Evolutionary conservation across 805 yeast genomes (phyloP), one percentile per base, ranked within the genome.

Genomic region (Lachancea kluyveri): DNA sequence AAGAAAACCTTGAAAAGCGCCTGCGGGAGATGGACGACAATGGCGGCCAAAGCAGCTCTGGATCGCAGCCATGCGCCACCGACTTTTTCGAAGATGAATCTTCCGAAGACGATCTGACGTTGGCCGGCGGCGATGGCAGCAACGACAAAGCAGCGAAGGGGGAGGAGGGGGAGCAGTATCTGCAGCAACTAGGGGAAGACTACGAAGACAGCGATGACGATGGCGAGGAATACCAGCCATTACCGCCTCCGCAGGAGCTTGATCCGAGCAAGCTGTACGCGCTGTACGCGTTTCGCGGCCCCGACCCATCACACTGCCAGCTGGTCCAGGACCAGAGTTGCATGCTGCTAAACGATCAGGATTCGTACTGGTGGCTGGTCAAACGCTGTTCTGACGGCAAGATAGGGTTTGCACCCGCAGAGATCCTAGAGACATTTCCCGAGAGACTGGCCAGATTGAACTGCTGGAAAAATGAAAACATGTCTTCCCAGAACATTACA

Each of bases 321-420:
- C 67, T 90, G 8, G 54, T 63, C 13, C 76, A 85, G 42, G 88
- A 90, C 50, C 95, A 86, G 47, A 78, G 94, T 2, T 90, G 94
- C 41, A 65, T 72, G 26, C 61, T 92, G 12, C 61, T 92, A 21
- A 87, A 86, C 51, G 98, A 92, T 51, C 78, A 82, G 29, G 96
- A 92, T 59, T 72, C 84, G 39, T 92, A 92, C 60, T 92, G 98
- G 98, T 92, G 98, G 97, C 65, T 90, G 8, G 90, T 92, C 45
- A 57, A 71, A 47, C 54, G 67, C 39, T 64, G 65, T 24, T 57
- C 53, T 26, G 82, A 77, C 52, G 78, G 78, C 3, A 70, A 77
- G 43, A 77, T 90, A 32, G 98, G 98, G 1, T 92, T 88, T 64
- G 94, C 94, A 2, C 98, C 98, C 1, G 97, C 96, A 1, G 98